phyloP scores from a whole-genome alignment of 306 rosid genomes.

The Delonix regia region DNA sequence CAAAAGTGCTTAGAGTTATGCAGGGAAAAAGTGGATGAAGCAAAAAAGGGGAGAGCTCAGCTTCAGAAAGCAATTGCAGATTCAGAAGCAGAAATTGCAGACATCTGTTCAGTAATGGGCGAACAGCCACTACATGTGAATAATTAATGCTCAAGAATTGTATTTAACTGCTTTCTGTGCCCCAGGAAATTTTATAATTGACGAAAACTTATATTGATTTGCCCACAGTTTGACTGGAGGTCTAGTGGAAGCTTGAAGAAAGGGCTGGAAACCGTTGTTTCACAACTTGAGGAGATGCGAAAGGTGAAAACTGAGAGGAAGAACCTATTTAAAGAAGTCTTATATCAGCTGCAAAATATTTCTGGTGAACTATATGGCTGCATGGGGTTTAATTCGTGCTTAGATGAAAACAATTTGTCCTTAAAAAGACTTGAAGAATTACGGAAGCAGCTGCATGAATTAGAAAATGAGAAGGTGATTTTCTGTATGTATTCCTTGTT shows the following conservation, averaged over 20 bases:
- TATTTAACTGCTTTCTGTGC: neutral
- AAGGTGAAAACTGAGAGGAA: constrained; percentile 61
- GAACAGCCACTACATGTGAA: constrained; percentile 56
- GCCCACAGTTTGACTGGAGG: constrained; percentile 52
- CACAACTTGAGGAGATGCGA: constrained; percentile 57
- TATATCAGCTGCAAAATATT: constrained; percentile 53
- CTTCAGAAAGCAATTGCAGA: constrained; percentile 59
- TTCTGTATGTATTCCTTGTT: neutral
- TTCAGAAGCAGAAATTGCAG: constrained; percentile 56
- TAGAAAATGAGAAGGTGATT: constrained; percentile 75
- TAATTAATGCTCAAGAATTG: constrained; percentile 25
- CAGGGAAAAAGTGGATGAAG: constrained; percentile 59
- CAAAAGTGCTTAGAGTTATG: constrained; percentile 64
- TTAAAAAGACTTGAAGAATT: no score
- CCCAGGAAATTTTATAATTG: constrained; percentile 18
- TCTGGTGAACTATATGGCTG: constrained; percentile 53
- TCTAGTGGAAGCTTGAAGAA: constrained; percentile 58
- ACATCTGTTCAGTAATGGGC: constrained; percentile 58
- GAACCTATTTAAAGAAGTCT: constrained; percentile 54
- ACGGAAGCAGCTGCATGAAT: constrained; percentile 44
- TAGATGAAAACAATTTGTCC: constrained; percentile 66
- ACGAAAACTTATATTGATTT: constrained; percentile 21
- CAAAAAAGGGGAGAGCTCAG: constrained; percentile 54
- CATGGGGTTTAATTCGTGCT: constrained; percentile 33
- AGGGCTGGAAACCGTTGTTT: constrained; percentile 49